Evolutionary conservation across 78 protist species (phyloP).

Genomic region (Dictyostelium firmibasis): DNA sequence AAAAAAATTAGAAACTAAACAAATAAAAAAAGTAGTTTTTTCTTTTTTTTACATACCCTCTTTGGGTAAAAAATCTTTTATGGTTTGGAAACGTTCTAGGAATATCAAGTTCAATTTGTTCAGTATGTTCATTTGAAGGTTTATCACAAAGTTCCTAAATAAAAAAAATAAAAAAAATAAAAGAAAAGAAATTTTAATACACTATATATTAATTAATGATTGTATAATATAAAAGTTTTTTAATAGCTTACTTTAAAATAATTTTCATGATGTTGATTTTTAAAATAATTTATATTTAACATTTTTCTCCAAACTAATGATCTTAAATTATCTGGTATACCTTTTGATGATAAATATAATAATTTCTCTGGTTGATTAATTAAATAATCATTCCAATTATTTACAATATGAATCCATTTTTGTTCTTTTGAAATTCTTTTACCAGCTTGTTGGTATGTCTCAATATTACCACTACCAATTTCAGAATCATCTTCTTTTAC

Average conservation of each 20-base stretch:
- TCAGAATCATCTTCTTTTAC: neutral
- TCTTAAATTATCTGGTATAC: slow-evolving; percentile 34
- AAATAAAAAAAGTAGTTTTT: neutral
- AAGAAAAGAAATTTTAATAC: too few relatives aligned
- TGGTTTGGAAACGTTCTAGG: slow-evolving; percentile 80
- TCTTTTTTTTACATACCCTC: slow-evolving; percentile 6
- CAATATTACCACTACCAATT: neutral
- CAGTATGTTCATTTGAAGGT: slow-evolving; percentile 51
- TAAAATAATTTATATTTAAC: slow-evolving; percentile 40
- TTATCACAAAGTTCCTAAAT: slow-evolving; percentile 14
- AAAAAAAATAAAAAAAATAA: neutral
- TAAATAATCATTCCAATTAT: slow-evolving; percentile 18
- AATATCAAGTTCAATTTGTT: slow-evolving; percentile 70
- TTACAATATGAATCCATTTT: slow-evolving; percentile 31
- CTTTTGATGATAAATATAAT: slow-evolving; percentile 13
- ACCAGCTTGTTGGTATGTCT: neutral
- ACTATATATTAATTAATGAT: too few relatives aligned
- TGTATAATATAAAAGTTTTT: too few relatives aligned
- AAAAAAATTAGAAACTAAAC: neutral
- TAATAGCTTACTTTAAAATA: slow-evolving; percentile 31
- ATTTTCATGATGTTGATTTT: slow-evolving; percentile 9
- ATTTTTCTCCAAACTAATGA: slow-evolving; percentile 58
- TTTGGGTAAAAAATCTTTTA: slow-evolving; percentile 64
- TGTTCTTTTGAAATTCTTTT: slow-evolving; percentile 28
- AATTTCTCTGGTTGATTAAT: slow-evolving; percentile 21